Evolutionary conservation across 352 stramenopile species (phyloP).

Genomic region (Phytophthora brassicae): DNA sequence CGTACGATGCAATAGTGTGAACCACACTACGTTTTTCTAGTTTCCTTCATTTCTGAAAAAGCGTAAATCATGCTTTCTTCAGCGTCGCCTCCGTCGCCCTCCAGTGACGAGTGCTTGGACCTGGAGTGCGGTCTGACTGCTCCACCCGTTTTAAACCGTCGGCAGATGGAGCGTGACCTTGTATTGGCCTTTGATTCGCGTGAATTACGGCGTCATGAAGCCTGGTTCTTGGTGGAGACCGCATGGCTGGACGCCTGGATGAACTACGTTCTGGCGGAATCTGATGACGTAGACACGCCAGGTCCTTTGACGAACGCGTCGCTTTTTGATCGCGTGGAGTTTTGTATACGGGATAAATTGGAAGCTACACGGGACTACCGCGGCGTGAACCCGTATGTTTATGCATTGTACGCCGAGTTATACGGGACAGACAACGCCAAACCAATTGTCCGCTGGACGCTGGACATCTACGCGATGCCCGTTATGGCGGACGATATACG

Average conservation of each 20-base stretch:
- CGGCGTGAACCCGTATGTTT: constrained; percentile 79
- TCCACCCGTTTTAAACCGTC: constrained; percentile 8
- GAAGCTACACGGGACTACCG: constrained; percentile 72
- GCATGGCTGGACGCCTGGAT: constrained; percentile 83
- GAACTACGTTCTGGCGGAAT: constrained; percentile 71
- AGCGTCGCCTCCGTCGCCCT: not conserved
- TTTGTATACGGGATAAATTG: constrained; percentile 59
- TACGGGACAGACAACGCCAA: constrained; percentile 70
- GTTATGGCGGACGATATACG: constrained; percentile 77
- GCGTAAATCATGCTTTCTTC: constrained; percentile 10
- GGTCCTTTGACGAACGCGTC: constrained; percentile 72
- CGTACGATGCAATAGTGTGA: not conserved
- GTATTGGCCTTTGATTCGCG: constrained; percentile 69
- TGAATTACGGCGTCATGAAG: constrained; percentile 64
- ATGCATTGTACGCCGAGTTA: constrained; percentile 72
- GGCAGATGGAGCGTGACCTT: constrained; percentile 54
- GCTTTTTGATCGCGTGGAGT: constrained; percentile 74
- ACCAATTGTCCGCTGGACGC: constrained; percentile 69
- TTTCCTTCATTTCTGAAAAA: not conserved
- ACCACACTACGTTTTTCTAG: not conserved
- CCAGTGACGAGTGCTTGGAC: constrained; percentile 16
- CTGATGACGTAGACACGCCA: constrained; percentile 54
- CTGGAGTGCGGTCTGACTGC: constrained; percentile 23
- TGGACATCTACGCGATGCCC: constrained; percentile 79
- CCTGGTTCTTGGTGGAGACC: constrained; percentile 80